Percentiles rank a stretch among this genome's conserved stretches.
phyloP scores from a whole-genome alignment of 2,329 filamentous ascomycete genomes.

The Tolypocladium guangdongense region DNA sequence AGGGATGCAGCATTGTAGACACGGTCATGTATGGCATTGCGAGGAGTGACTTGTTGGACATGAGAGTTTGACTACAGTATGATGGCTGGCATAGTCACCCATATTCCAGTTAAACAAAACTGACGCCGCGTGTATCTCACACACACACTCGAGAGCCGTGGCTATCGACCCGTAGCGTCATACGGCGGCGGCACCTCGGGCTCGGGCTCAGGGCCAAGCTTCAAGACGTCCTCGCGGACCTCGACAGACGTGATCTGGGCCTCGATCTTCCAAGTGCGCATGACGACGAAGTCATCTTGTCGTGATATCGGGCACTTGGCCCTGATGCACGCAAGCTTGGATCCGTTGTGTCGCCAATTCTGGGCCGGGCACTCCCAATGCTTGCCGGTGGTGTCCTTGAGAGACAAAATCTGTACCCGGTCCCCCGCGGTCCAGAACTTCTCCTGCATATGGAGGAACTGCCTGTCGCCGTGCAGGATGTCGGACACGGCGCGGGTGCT shows the following conservation, averaged over 20 bases:
- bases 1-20: constrained; percentile 27
- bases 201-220: background rate
- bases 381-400: background rate
- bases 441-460: background rate
- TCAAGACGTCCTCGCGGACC: background rate
- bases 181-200: background rate
- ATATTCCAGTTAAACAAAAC: background rate
- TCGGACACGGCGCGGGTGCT: background rate
- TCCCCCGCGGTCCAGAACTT: background rate
- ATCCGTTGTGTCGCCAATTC: background rate
- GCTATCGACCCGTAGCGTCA: background rate
- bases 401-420: background rate
- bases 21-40: constrained; percentile 26
- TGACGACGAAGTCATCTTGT: background rate
- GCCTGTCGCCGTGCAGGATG: background rate
- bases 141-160: background rate
- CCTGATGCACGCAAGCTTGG: background rate
- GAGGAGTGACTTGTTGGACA: constrained; percentile 19
- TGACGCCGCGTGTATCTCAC: no score
- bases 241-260: background rate
- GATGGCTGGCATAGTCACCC: background rate
- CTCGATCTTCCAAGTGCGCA: background rate
- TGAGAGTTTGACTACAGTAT: no score
- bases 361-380: background rate
- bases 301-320: background rate